These are phyloP conservation scores for Penicillium sp. DNA, from an alignment of 2,329 filamentous ascomycete genomes.

Conservation along the genomic window DNA sequence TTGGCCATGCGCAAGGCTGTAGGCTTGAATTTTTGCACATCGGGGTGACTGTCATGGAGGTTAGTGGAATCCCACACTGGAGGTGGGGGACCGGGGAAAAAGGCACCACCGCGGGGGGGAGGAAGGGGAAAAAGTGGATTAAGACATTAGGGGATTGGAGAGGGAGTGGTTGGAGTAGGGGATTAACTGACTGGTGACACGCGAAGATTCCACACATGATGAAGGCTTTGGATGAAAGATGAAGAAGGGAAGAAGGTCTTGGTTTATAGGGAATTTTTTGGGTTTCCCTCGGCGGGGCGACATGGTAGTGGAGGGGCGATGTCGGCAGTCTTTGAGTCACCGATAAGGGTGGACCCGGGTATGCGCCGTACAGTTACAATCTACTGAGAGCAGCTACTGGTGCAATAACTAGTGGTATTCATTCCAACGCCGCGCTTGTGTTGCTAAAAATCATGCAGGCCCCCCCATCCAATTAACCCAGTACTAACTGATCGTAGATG, in stretches of 20 bases:
- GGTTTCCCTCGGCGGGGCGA: constrained; percentile 18
- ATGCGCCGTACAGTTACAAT: too few relatives aligned
- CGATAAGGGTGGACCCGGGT: constrained; percentile 32
- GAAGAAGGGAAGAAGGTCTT: constrained; percentile 11
- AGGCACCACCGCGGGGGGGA: constrained; percentile 14
- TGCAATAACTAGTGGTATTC: neutral
- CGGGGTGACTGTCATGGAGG: constrained; percentile 68
- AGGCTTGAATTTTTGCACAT: constrained; percentile 96
- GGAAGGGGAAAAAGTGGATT: constrained; percentile 11
- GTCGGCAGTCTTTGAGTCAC: constrained; percentile 31
- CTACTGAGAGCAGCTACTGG: neutral
- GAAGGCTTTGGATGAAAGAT: constrained; percentile 25
- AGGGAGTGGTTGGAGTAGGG: constrained; percentile 3
- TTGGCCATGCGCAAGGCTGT: constrained; percentile 91
- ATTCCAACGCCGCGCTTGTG: neutral
- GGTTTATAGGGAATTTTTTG: constrained; percentile 25
- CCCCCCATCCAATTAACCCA: neutral
- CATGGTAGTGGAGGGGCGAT: constrained; percentile 19
- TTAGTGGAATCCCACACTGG: constrained; percentile 22
- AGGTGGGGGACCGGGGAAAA: neutral
- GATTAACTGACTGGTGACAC: constrained; percentile 75
- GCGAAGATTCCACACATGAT: constrained; percentile 97
- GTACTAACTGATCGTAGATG: too few relatives aligned
- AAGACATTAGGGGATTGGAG: neutral
- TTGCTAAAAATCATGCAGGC: neutral